Percentiles rank a stretch among this genome's conserved stretches.
Evolutionary conservation across 805 yeast genomes (phyloP).

Genomic region (Hanseniaspora singularis): DNA sequence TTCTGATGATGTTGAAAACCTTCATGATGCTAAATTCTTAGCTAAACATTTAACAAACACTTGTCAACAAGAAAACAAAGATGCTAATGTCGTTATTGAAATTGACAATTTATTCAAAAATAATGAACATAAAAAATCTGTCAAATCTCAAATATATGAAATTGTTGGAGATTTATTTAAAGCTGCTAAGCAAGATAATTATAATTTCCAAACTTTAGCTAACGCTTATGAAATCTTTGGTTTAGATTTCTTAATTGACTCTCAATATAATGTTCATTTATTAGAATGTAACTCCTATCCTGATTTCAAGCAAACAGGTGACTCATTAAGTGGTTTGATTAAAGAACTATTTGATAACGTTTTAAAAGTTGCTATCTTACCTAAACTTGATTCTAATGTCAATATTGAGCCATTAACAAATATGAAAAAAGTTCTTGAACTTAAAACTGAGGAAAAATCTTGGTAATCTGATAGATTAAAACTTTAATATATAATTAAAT

Average conservation of each 20-base stretch:
- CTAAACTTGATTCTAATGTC: slow-evolving; percentile 31
- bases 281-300: slow-evolving; percentile 90
- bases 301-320: slow-evolving; percentile 93
- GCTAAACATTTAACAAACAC: slow-evolving; percentile 86
- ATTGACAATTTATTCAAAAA: slow-evolving; percentile 44
- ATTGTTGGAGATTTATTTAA: slow-evolving; percentile 59
- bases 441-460: slow-evolving; percentile 26
- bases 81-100: slow-evolving; percentile 42
- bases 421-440: slow-evolving; percentile 32
- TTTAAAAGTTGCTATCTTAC: slow-evolving; percentile 38
- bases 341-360: slow-evolving; percentile 52
- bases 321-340: slow-evolving; percentile 52
- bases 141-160: slow-evolving; percentile 45
- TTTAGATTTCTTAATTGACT: slow-evolving; percentile 69
- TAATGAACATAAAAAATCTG: slow-evolving; percentile 27
- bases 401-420: slow-evolving; percentile 17
- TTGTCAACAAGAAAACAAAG: slow-evolving; percentile 57
- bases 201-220: slow-evolving; percentile 69
- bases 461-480: slow-evolving; percentile 24
- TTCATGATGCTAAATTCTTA: slow-evolving; percentile 34
- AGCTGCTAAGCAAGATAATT: slow-evolving; percentile 71
- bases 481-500: too few relatives aligned
- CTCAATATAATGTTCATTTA: slow-evolving; percentile 41
- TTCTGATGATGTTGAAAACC: slow-evolving; percentile 22
- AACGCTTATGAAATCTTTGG: slow-evolving; percentile 86